Evolutionary conservation across 2,329 filamentous ascomycete species (phyloP), one percentile per base, ranked within the genome.

Genomic region (Parastagonospora avenae): DNA sequence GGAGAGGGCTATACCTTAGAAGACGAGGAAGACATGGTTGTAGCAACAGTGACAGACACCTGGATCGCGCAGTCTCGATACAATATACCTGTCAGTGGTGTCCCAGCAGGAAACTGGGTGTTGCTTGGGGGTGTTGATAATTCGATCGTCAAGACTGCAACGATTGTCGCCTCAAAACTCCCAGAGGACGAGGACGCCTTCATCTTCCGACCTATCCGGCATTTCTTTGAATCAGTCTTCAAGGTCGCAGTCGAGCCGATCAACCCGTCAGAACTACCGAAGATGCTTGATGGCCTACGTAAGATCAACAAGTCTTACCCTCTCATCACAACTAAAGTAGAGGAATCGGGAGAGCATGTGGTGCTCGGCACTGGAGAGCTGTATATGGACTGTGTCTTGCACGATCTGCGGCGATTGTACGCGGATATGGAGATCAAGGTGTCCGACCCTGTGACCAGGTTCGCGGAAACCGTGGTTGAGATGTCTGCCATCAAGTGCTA

Each of bases 341-440:
- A 99, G 73, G 94, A 99, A 76, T 97, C 92, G 1, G 94, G 94
- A 43, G 94, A 99, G 75, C 94, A 99, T 70, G 88, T 99, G 59
- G 83, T 99, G 40, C 84, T 99, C 4, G 94, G 94, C 19, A 99
- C 94, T 0, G 94, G 94, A 53, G 94, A 99, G 74, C 81, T 99
- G n/a, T 99, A 99, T 78, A 97, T 99, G 92, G 94, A 99, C 73
- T 99, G 94, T 67, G 93, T 99, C 3, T 82, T 99, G 39, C 94
- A 99, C 73, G 94, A 99, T 70, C 82, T 99, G 40, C 89, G 94
- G 46, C 85, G 87, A 35, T 76, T 97, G n/a, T 99, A 97, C 70
- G 92, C 94, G 11, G 93, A 97, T 67, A 99, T 99, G 94, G 94
- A 99, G 73, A 90, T 99, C 77, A 97, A 97, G 77, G 91, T 99